These are phyloP conservation scores for Penicillium cinerascens DNA, from an alignment of 495 filamentous ascomycete genomes.

Conservation along the genomic window DNA sequence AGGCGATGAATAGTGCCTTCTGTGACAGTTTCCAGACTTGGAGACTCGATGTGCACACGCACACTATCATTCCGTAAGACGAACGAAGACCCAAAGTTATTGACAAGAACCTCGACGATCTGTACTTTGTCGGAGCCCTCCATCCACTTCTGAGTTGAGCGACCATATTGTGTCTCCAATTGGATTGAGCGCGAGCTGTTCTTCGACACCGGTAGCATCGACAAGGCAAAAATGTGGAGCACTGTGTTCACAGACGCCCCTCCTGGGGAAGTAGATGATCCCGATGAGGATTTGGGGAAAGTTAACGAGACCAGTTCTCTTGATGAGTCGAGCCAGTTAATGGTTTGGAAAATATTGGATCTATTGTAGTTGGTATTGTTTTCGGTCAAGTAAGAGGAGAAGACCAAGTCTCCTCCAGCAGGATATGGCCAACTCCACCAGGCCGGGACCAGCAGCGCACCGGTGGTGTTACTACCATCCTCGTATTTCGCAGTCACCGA, in stretches of 20 bases:
- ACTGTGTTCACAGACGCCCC: conserved; percentile 16
- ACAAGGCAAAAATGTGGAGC: conserved; percentile 27
- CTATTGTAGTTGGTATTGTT: conserved; percentile 46
- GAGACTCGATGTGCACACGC: conserved; percentile 30
- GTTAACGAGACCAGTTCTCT: conserved; percentile 42
- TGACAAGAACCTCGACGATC: conserved; percentile 48
- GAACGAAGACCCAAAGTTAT: conserved; percentile 46
- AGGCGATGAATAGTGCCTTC: conserved; percentile 45
- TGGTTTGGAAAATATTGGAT: conserved; percentile 50
- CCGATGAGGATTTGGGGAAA: conserved; percentile 28
- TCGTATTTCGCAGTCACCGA: conserved; percentile 46
- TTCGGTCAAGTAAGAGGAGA: conserved; percentile 45
- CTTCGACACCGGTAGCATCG: conserved; percentile 14
- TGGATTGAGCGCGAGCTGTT: not conserved
- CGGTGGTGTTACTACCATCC: conserved; percentile 37
- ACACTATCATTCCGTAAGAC: conserved; percentile 36
- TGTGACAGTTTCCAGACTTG: conserved; percentile 35
- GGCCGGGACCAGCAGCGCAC: conserved; percentile 42
- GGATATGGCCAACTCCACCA: conserved; percentile 49
- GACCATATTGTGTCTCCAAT: conserved; percentile 44
- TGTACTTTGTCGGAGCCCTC: conserved; percentile 43
- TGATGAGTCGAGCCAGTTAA: conserved; percentile 43
- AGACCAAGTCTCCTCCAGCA: conserved; percentile 48
- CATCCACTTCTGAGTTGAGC: conserved; percentile 51
- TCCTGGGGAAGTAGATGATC: conserved; percentile 17